Conservation (phyloP, 2,329 filamentous ascomycete species). For the Gnomoniopsis smithogilvyi region DNA sequence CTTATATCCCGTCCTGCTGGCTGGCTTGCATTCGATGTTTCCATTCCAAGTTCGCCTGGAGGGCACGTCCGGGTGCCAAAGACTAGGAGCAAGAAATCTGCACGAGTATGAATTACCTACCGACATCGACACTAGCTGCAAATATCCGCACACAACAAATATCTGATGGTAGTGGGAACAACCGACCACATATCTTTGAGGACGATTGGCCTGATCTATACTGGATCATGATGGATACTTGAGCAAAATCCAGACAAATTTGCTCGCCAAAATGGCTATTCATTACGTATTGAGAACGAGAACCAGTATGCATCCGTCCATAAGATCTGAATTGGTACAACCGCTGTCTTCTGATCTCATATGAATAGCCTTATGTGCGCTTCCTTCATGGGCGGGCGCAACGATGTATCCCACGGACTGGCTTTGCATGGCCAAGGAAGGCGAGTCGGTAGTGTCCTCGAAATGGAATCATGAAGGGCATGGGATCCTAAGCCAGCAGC, state of each 20-base stretch:
- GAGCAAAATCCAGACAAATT: background rate
- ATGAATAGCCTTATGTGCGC: background rate
- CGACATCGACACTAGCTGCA: no score
- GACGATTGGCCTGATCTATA: background rate
- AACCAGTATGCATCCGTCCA: background rate
- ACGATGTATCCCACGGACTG: background rate
- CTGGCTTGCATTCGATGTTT: background rate
- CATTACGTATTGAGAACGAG: background rate
- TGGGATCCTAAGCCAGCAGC: slow-evolving; percentile 4
- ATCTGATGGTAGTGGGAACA: no score
- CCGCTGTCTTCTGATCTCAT: no score
- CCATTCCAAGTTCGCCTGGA: no score
- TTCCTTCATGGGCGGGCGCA: background rate
- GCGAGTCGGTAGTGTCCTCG: background rate
- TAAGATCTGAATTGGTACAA: background rate
- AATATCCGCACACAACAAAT: no score
- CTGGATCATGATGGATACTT: background rate
- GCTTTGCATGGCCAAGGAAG: slow-evolving; percentile 1
- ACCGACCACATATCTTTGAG: background rate
- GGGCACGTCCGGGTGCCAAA: no score
- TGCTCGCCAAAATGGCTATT: background rate
- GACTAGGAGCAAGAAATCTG: no score
- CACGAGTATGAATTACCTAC: no score
- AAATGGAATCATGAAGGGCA: background rate
- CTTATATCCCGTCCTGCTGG: slow-evolving; percentile 21